Conservation (phyloP, 176 grass and related monocot genomes). For the Carex littledalei region DNA sequence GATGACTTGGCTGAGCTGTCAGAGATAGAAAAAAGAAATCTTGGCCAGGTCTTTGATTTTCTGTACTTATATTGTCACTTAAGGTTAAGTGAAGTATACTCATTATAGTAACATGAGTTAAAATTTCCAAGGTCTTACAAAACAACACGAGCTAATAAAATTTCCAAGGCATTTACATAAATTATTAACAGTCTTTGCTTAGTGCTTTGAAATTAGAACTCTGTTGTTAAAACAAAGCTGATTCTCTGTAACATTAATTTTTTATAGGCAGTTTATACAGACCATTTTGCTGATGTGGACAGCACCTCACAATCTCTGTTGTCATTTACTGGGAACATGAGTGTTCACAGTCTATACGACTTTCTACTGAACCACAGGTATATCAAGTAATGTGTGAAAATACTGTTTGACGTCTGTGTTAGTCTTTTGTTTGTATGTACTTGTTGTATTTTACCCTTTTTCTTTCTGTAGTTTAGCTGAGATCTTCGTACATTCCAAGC, state of each 20-base stretch:
- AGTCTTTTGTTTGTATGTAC: not conserved
- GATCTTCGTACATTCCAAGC: not conserved
- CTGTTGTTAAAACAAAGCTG: conserved; percentile 1
- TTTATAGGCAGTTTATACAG: conserved; percentile 56
- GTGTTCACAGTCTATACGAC: conserved; percentile 81
- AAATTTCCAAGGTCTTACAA: not conserved
- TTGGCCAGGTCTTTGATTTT: conserved; percentile 62
- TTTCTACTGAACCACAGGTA: conserved; percentile 91
- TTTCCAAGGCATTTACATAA: not conserved
- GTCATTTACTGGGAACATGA: conserved; percentile 55
- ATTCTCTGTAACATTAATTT: not conserved
- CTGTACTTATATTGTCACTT: not conserved
- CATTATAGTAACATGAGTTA: not conserved
- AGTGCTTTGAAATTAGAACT: not conserved
- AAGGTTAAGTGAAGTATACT: not conserved
- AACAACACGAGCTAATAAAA: not conserved
- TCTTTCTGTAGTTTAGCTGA: not conserved
- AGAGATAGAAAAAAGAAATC: conserved; percentile 73
- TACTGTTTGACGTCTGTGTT: not conserved
- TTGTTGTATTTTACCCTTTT: not conserved
- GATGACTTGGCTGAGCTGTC: conserved; percentile 82
- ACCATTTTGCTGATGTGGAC: conserved; percentile 67
- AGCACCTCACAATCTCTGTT: conserved; percentile 75
- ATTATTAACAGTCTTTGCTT: not conserved
- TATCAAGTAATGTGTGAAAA: not conserved